Percentiles rank a stretch among this genome's conserved stretches.
Evolutionary conservation across 208 protist species (phyloP).

Genomic region (Leishmania tropica): DNA sequence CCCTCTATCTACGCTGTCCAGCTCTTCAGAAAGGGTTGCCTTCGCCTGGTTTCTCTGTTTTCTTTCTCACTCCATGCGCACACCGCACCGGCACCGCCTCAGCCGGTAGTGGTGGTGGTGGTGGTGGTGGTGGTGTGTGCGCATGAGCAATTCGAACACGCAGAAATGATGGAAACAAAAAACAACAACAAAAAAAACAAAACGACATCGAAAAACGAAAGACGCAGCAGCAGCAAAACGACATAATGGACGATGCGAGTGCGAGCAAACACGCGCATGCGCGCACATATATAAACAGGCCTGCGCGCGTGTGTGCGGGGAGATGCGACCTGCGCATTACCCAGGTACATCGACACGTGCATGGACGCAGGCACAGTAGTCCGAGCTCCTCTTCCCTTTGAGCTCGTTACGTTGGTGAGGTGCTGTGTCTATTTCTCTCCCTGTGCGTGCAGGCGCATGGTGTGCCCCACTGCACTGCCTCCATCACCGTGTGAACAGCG

Average conservation of each 20-base stretch:
- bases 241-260: not conserved
- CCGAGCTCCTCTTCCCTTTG: not conserved
- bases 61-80: too few species aligned
- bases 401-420: not conserved
- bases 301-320: not conserved
- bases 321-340: not conserved
- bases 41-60: not conserved
- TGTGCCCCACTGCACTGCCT: not conserved
- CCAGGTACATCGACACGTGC: not conserved
- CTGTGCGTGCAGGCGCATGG: not conserved
- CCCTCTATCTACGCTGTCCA: not conserved
- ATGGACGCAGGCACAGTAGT: not conserved
- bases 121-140: too few species aligned
- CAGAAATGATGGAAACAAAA: too few species aligned
- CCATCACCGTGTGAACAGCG: not conserved
- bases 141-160: too few species aligned
- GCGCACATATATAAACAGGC: not conserved
- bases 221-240: not conserved
- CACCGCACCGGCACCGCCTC: too few species aligned
- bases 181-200: too few species aligned
- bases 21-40: not conserved
- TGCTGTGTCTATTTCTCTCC: not conserved
- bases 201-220: too few species aligned
- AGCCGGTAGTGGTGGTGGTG: too few species aligned
- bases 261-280: not conserved